Evolutionary conservation across 1,284 basidiomycete species (phyloP), one percentile per base, ranked within the genome.

Genomic region (Ustilago shanxiensis): DNA sequence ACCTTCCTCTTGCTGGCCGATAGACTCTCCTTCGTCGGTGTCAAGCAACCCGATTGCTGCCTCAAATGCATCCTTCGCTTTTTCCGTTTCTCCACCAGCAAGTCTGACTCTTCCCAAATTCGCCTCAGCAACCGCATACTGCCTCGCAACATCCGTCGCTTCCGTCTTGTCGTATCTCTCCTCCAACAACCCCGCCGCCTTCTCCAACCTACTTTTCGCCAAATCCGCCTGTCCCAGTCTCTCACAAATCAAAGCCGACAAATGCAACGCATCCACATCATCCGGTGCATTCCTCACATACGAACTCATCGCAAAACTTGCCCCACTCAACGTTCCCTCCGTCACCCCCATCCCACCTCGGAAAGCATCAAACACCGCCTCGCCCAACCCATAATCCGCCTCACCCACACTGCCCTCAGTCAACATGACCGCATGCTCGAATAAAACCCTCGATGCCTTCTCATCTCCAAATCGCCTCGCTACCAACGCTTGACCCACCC

Each of bases 401-500:
- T 92, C 91, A 35, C 94, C 92, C 75, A 93, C 88, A 49, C 87
- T 86, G 47, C 91, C 90, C 9, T 90, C 89, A 2, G 91, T 89
- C 45, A 98, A 86, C 5, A 90, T 89, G 24, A 93, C 90, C 1
- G 95, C 92, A 86, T 99, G 95, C 69, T 93, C 92, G 54, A 95
- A 91, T 54, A 98, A 87, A 9, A 91, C 89, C 20, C 88, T 88
- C 0, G 93, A 91, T 63, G 93, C 91, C 16, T 87, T 84, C 9
- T 89, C 83, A 72, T 93, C 90, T 0, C 90, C 91, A 66, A 92
- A 91, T 47, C 88, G 86, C 16, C 89, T 89, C 18, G 95, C 94
- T 22, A 98, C 89, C 45, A 97, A 87, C 6, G 92, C 95, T 85
- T 96, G 95, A 0, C 95, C 97, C 16, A 97, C 89, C 97, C 97